Evolutionary conservation across 2,329 filamentous ascomycete genomes (phyloP).

Genomic region (Torrubiellomyces zombiae): DNA sequence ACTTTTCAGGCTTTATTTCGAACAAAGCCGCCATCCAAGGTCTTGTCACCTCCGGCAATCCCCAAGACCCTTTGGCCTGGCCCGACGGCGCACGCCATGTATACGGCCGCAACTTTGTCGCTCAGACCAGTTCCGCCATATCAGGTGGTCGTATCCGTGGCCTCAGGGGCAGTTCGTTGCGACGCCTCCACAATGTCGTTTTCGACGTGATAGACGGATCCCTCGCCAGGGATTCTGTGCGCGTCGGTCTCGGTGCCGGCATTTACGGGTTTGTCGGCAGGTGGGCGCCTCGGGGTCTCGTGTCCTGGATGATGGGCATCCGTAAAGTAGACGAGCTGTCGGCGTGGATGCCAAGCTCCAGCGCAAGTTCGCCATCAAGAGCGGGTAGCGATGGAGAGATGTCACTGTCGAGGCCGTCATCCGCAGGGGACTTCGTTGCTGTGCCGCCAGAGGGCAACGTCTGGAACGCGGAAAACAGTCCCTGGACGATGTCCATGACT

Average conservation of each 20-base stretch:
- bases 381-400: constrained; percentile 19
- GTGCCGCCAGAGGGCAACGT: constrained; percentile 26
- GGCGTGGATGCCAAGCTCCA: constrained; percentile 31
- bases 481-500: constrained; percentile 23
- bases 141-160: constrained; percentile 40
- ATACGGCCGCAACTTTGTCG: constrained; percentile 47
- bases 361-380: constrained; percentile 18
- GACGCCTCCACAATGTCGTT: constrained; percentile 70
- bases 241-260: constrained; percentile 70
- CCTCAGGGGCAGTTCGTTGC: constrained; percentile 52
- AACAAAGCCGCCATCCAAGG: constrained; percentile 19
- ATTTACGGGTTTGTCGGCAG: constrained; percentile 74
- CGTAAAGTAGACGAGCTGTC: constrained; percentile 41
- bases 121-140: constrained; percentile 36
- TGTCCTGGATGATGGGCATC: constrained; percentile 90
- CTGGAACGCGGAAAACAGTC: constrained; percentile 25
- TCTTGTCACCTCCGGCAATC: constrained; percentile 24
- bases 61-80: constrained; percentile 41
- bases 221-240: constrained; percentile 44
- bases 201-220: constrained; percentile 72
- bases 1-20: constrained; percentile 52
- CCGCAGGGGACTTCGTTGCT: constrained; percentile 31
- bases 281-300: constrained; percentile 58
- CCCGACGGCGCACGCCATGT: constrained; percentile 39
- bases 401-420: constrained; percentile 9